Conservation (phyloP, 2,329 filamentous ascomycete genomes). For the Sarocladiaceae sp. region DNA sequence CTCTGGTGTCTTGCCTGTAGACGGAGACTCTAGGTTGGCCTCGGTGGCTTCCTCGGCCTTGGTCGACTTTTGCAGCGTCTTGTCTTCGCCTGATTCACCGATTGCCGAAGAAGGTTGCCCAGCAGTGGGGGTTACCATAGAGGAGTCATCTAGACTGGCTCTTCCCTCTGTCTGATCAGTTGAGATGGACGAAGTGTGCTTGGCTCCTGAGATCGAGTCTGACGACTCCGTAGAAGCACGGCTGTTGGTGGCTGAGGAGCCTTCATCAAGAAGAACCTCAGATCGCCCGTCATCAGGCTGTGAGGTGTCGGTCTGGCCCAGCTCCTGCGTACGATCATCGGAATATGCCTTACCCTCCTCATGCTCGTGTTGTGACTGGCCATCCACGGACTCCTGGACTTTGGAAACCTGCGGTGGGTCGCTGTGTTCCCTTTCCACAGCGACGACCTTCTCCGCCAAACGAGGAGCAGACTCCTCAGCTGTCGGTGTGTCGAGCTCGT, state of each 20-base stretch:
- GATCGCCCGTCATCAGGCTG: background rate
- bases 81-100: constrained; percentile 24
- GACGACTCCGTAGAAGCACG: constrained; percentile 4
- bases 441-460: background rate
- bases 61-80: constrained; percentile 23
- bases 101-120: constrained; percentile 27
- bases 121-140: constrained; percentile 31
- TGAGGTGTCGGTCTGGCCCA: background rate
- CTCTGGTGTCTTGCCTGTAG: too few relatives aligned
- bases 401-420: too few relatives aligned
- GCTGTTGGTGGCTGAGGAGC: background rate
- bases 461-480: background rate
- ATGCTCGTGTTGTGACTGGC: too few relatives aligned
- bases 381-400: too few relatives aligned
- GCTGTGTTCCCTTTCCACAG: too few relatives aligned
- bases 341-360: too few relatives aligned
- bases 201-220: constrained; percentile 20
- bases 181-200: constrained; percentile 31
- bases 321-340: too few relatives aligned
- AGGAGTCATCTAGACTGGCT: constrained; percentile 31
- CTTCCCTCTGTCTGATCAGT: constrained; percentile 30
- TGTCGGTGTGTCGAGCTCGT: background rate
- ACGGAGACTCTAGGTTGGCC: too few relatives aligned
- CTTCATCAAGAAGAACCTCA: background rate
- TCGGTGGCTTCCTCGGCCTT: constrained; percentile 15